Conservation (phyloP, 2,329 filamentous ascomycete genomes). For the Xylaria sp. region DNA sequence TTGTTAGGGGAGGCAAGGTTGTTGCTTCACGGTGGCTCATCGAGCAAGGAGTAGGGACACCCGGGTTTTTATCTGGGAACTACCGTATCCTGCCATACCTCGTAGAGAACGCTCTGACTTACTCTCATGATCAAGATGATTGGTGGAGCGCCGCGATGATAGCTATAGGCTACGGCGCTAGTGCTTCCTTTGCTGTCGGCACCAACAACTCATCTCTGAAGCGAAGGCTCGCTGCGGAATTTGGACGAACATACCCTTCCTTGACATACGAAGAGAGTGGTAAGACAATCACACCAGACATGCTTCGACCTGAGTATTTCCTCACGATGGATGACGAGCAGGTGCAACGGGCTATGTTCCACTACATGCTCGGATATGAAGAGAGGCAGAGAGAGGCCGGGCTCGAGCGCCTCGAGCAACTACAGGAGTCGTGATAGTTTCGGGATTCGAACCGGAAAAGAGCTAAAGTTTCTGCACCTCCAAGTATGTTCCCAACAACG, state of each 20-base stretch:
- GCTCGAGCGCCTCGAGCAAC: no score
- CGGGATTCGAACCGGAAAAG: no score
- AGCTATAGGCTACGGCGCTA: not conserved
- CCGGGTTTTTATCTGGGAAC: not conserved
- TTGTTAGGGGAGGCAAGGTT: rapidly evolving
- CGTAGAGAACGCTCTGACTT: not conserved
- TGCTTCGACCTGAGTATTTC: constrained; percentile 6
- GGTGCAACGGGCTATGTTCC: not conserved
- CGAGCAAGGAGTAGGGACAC: not conserved
- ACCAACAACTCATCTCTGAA: not conserved
- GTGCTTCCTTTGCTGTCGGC: not conserved
- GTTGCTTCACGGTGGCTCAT: not conserved
- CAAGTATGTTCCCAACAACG: no score
- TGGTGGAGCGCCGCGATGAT: not conserved
- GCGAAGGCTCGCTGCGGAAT: not conserved
- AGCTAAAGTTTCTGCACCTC: no score
- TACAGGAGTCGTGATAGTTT: no score
- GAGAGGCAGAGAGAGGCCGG: not conserved
- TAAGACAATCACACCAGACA: not conserved
- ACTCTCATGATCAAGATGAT: not conserved
- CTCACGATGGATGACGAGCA: not conserved
- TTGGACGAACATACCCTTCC: not conserved
- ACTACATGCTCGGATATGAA: constrained; percentile 7
- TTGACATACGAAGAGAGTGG: not conserved
- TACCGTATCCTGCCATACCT: not conserved